Base-by-base conservation (phyloP, 129 eudicot species). In the Scalesia atractyloides region DNA sequence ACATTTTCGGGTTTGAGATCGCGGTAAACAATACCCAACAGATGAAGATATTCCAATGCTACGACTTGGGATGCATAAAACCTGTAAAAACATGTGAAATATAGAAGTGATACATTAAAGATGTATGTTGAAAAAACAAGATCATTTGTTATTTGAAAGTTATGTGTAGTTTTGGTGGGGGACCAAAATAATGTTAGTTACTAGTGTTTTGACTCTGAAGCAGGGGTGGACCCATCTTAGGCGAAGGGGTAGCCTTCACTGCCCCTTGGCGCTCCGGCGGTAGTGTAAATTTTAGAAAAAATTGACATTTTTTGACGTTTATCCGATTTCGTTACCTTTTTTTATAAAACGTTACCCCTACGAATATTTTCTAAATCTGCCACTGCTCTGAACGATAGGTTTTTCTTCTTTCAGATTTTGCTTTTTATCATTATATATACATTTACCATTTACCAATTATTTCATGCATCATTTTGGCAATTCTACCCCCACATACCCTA, bases 1-100 rank as follows among this genome's bases (percentile, higher is more conserved):
- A 91, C 96, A 50, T 91, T 91, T 76, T 91, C 97, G 0, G 97
- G 97, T 83, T 91, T 91, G 12, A 91, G 91, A 78, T 91, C 97
- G 14, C 97, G 91, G 73, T 92, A 92, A 15, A 92, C 94, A 2
- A 92, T 84, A 58, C 96, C 97, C 89, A 88, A 69, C 96, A 92
- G 88, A 86, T 92, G 97, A 39, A 92, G 69, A 79, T 92, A 92
- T 60, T 92, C 97, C 46, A 92, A 47, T 22, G 97, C 97, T 37
- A 83, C 97, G 18, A 92, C 94, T 66, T 92, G 94, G 7, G 97
- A 85, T 5, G 89, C 97, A 12, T 92, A 92, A 43, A 92, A 92
- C 81, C 97, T 92, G 85, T 60, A n/a, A n/a, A 15, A 24, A 24
- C 49, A 34, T 37, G 68, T 37, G 26, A 64, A 36, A 64, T 24